Base-by-base conservation (phyloP, 352 stramenopile genomes). In the Phytophthora meadii region DNA sequence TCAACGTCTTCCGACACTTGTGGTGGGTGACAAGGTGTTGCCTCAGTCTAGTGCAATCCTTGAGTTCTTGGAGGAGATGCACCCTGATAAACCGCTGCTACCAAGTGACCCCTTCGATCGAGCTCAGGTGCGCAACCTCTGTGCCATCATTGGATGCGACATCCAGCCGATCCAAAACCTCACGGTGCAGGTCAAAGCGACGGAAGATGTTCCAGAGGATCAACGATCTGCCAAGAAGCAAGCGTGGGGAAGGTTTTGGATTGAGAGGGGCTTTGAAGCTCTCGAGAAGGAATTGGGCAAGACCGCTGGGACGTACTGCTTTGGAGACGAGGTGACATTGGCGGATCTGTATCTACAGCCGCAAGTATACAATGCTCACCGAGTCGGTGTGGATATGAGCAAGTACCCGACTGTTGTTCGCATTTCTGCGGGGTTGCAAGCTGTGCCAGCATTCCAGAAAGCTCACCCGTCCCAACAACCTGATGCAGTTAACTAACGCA, bases 151-250 rank as follows among this genome's bases (percentile, higher is more conserved):
- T 30, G 95, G 94, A 47, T 87, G 88, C 30, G 92, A 96, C 45
- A 98, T 89, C 37, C 93, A 98, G 72, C 94, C 92, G 2, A 76
- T 98, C 27, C 93, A 98, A 77, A 98, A 98, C 64, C 65, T 96
- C 30, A 65, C 70, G 6, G 77, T 95, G 22, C 68, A 95, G 56
- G 62, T 87, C 12, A 85, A 88, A 53, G 65, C 63, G 4, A 76
- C 61, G 8, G 76, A 85, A 51, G 65, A 73, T 4, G 37, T 87
- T 55, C 67, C 74, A 48, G 64, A 90, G 54, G 77, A 88, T 44
- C 74, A 90, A 61, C 88, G 87, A 59, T 30, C 45, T 36, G 49
- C 53, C 36, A 79, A 74, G 56, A 79, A 79, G 59, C 41, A 61
- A 32, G 53, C 61, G 28, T 96, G 87, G 87, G 72, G 52, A 0